Evolutionary conservation across 2,329 filamentous ascomycete genomes (phyloP), one percentile per base, ranked within the genome.

Genomic region (Periconia sp.): DNA sequence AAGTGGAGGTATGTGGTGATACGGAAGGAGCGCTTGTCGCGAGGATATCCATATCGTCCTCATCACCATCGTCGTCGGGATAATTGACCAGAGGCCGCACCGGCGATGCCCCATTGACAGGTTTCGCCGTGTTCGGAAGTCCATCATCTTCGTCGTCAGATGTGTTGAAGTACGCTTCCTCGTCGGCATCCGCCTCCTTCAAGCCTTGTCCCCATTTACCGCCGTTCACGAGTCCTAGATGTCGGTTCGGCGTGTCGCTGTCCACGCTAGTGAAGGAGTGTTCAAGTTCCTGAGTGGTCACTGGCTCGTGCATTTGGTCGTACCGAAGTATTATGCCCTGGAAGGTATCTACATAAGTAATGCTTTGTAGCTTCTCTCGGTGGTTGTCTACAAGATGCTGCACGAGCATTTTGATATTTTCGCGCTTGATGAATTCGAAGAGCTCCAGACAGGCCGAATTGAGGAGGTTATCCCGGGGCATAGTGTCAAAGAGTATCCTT

Each of bases 391-490:
- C 89, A 16, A 97, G 75, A 63, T 96, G 88, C 50, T 86, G 84
- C 43, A 95, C 85, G 33, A 96, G 77, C 11, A 88, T 84, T 67
- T 91, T 95, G 59, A 70, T 68, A 33, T 68, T 70, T 34, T 70
- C 69, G 18, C 75, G 73, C 65, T 86, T 90, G 59, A 97, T 88
- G 61, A 87, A 91, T 61, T 95, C 91, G 54, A 99, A 97, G 30
- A 99, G 82, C 63, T 99, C 94, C 8, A 97, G 78, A 58, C 90
- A 96, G 7, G 92, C 92, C 1, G 92, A 97, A 68, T 94, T 95
- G 22, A 97, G 79, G 3, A 99, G 78, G 57, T 96, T 97, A 69
- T 99, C 92, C 29, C 91, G 84, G 1, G 92, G 89, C 82, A 96
- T 87, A 0, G 90, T 94, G 54, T 88, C 83, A 41, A 87, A 81